Conservation (phyloP, 805 yeast genomes). For the Suhomyces emberorum region DNA sequence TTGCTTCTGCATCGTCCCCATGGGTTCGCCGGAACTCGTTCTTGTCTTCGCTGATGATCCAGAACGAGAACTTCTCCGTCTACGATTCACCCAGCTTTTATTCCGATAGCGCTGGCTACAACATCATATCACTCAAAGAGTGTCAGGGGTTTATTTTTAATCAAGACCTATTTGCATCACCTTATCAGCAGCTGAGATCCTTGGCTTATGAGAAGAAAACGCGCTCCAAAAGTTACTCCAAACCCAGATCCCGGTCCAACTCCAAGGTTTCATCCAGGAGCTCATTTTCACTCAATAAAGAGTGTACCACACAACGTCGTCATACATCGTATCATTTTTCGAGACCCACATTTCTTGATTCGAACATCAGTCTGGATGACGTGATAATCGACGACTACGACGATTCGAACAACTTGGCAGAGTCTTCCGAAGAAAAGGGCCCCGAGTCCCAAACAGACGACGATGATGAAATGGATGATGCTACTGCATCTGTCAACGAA, state of each 20-base stretch:
- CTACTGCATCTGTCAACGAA: slow-evolving; percentile 15
- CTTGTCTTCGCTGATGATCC: slow-evolving; percentile 54
- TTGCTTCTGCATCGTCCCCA: slow-evolving; percentile 44
- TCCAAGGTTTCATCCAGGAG: slow-evolving; percentile 4
- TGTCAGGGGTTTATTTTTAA: slow-evolving; percentile 77
- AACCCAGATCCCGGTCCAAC: slow-evolving; percentile 7
- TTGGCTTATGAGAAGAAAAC: slow-evolving; percentile 31
- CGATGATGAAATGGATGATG: slow-evolving; percentile 14
- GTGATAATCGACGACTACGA: slow-evolving; percentile 10
- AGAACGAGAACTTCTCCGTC: slow-evolving; percentile 51
- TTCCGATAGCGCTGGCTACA: slow-evolving; percentile 24
- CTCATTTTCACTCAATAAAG: slow-evolving; percentile 1
- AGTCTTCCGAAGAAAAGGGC: background rate
- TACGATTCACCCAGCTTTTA: slow-evolving; percentile 45
- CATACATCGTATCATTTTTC: slow-evolving; percentile 23
- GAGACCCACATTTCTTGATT: slow-evolving; percentile 18
- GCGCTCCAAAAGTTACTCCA: slow-evolving; percentile 21
- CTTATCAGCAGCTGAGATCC: slow-evolving; percentile 55
- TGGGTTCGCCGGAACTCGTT: slow-evolving; percentile 56
- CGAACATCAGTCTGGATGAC: slow-evolving; percentile 9
- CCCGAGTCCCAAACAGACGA: slow-evolving; percentile 2
- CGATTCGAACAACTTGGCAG: background rate
- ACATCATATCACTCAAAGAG: slow-evolving; percentile 49
- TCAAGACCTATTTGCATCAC: slow-evolving; percentile 71
- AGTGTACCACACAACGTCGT: slow-evolving; percentile 16